Conservation (phyloP, 2,329 filamentous ascomycete species). For the Tolypocladium pustulatum region DNA sequence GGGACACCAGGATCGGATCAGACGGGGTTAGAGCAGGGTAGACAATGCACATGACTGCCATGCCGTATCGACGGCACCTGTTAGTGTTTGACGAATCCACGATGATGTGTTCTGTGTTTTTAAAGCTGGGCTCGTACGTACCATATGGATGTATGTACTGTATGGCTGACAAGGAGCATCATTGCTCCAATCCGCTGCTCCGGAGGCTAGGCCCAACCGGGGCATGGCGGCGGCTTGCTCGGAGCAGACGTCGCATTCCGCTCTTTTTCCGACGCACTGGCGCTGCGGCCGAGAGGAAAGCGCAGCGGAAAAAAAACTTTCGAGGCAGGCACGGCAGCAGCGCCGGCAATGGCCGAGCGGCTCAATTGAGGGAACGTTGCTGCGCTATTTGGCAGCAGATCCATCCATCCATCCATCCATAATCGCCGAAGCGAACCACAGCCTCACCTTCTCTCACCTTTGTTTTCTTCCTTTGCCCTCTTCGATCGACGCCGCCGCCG, state of each 20-base stretch:
- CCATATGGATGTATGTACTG: too few species aligned
- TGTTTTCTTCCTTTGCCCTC: background rate
- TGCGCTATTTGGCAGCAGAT: background rate
- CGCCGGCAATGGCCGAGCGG: conserved; percentile 1
- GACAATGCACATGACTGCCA: background rate
- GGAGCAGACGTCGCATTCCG: conserved; percentile 13
- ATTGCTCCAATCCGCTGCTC: background rate
- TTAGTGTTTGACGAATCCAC: background rate
- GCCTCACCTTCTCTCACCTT: conserved; percentile 1
- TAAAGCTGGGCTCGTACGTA: too few species aligned
- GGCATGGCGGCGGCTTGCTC: conserved; percentile 2
- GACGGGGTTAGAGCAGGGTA: background rate
- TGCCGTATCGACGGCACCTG: background rate
- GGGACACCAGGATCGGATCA: background rate
- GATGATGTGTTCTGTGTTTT: too few species aligned
- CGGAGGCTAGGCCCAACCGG: background rate
- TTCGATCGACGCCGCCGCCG: background rate
- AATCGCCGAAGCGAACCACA: background rate
- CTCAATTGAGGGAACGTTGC: conserved; percentile 1
- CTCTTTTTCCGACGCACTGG: conserved; percentile 3
- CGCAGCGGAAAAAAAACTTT: background rate
- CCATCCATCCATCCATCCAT: background rate
- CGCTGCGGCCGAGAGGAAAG: background rate
- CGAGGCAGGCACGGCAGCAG: background rate
- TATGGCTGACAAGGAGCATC: too few species aligned